These are phyloP conservation scores for Tetrastigma voinierianum DNA, from an alignment of 164 flowering plant genomes.

Conservation along the genomic window DNA sequence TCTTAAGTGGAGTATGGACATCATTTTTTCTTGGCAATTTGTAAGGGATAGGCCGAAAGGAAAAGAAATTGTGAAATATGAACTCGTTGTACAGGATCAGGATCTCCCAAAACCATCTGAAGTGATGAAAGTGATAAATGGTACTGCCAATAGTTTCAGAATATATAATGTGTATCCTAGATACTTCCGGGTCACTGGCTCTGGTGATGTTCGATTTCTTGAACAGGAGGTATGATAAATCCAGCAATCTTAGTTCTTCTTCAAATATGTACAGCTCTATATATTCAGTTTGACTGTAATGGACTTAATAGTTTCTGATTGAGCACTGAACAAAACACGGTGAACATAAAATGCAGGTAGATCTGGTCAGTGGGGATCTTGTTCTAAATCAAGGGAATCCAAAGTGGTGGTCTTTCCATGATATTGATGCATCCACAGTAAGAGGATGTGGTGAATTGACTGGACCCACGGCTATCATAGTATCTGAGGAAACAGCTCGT, in stretches of 20 bases:
- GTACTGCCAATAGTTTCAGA: constrained; percentile 49
- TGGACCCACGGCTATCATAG: constrained; percentile 75
- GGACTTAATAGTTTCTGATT: too few relatives aligned
- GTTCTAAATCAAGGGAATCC: constrained; percentile 48
- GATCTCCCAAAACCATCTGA: constrained; percentile 53
- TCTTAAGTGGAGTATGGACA: constrained; percentile 31
- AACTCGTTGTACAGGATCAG: constrained; percentile 22
- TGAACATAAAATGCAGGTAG: constrained; percentile 26
- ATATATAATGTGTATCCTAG: constrained; percentile 57
- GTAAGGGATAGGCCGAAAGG: constrained; percentile 85
- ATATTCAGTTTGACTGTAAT: too few relatives aligned
- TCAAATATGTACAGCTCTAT: too few relatives aligned
- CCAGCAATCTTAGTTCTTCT: too few relatives aligned
- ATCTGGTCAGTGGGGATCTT: constrained; percentile 60
- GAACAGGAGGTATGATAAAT: constrained; percentile 50
- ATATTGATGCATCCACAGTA: constrained; percentile 39
- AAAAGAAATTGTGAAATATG: constrained; percentile 73
- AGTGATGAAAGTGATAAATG: constrained; percentile 60
- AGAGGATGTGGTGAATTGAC: constrained; percentile 52
- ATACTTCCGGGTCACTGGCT: constrained; percentile 78
- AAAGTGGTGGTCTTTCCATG: constrained; percentile 84
- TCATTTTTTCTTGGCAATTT: constrained; percentile 62
- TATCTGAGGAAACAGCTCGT: constrained; percentile 95
- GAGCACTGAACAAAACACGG: too few relatives aligned
- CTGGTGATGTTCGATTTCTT: constrained; percentile 69